Evolutionary conservation across 495 filamentous ascomycete species (phyloP), one percentile per base, ranked within the genome.

Genomic region (Talaromyces wortmannii): DNA sequence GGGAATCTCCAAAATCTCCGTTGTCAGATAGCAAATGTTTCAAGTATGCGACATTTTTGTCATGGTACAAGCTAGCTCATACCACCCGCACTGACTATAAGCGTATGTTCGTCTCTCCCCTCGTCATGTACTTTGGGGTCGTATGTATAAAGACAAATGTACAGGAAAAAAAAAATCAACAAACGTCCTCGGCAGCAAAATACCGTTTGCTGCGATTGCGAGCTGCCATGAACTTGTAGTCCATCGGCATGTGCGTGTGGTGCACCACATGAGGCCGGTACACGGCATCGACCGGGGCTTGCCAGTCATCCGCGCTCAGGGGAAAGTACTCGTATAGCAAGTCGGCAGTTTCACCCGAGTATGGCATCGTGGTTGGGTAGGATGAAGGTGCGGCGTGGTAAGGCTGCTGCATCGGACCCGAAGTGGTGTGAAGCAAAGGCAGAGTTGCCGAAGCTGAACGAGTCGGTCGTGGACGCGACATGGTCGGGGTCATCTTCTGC

Each of bases 241-340:
- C 88, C 43, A 79, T 75, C 4, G 88, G 88, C 50, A 90, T 75
- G 45, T 86, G 85, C 33, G 86, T 91, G 64, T 96, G 91, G 69
- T 96, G 91, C 3, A 95, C 91, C 7, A 94, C 88, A 67, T 96
- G 91, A 7, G 91, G 91, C n/a, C 91, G 77, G 59, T 96, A 96
- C 42, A 96, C 85, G 7, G 91, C 90, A 67, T 96, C 91, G 10
- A 95, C 91, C 4, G 91, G 91, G 3, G 87, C 87, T 76, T 91
- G 90, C 90, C 90, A 95, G 58, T 96, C 91, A 68, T 95, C 89
- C 58, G 92, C 67, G 17, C 87, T 90, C 18, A 96, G 76, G 5
- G 91, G 91, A 57, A 96, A 95, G 64, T 96, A 95, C 66, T 96
- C 91, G 62, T 96, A 96, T 18, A 95, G 69, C 57, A 90, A 75